phyloP scores from a whole-genome alignment of 2,329 filamentous ascomycete species.

The Sodiomyces alkalinus region DNA sequence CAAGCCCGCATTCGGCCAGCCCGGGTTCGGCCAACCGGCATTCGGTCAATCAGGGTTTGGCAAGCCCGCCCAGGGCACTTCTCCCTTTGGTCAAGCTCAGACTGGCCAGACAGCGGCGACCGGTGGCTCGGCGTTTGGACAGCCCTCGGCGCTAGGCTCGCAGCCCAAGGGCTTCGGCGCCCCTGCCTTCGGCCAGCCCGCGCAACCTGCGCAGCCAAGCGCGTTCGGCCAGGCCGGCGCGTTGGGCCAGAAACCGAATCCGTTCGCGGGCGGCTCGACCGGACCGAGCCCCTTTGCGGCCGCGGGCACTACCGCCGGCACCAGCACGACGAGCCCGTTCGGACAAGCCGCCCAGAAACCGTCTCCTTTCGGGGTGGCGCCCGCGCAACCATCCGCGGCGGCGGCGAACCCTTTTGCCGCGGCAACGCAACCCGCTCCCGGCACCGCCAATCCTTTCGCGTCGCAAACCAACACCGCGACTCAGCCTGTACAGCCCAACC shows the following conservation, averaged over 20 bases:
- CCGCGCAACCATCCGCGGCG: conserved; percentile 4
- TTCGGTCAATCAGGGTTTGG: conserved; percentile 27
- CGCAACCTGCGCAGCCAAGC: conserved; percentile 4
- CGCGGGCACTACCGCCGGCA: conserved; percentile 1
- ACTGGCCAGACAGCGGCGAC: conserved; percentile 10
- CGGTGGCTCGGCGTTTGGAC: conserved; percentile 19
- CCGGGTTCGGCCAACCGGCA: no score
- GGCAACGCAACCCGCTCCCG: conserved; percentile 6
- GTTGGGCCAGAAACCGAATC: conserved; percentile 21
- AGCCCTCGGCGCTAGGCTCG: conserved; percentile 19
- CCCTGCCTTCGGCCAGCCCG: conserved; percentile 9
- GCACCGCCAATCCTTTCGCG: conserved; percentile 15
- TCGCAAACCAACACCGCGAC: conserved; percentile 3
- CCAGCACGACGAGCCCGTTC: conserved; percentile 5
- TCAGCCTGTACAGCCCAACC: conserved; percentile 11
- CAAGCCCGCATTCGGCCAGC: neutral
- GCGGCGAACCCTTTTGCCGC: conserved; percentile 4
- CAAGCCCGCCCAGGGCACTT: conserved; percentile 15
- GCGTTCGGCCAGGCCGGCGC: conserved; percentile 22
- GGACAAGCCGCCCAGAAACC: conserved; percentile 5
- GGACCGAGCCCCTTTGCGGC: conserved; percentile 11
- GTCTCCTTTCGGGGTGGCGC: conserved; percentile 11
- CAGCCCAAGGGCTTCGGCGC: conserved; percentile 14
- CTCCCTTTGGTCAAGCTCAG: conserved; percentile 18
- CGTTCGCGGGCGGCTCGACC: conserved; percentile 16